These are phyloP conservation scores for Castanopsis chinensis DNA, from an alignment of 306 rosid species.

Conservation along the genomic window DNA sequence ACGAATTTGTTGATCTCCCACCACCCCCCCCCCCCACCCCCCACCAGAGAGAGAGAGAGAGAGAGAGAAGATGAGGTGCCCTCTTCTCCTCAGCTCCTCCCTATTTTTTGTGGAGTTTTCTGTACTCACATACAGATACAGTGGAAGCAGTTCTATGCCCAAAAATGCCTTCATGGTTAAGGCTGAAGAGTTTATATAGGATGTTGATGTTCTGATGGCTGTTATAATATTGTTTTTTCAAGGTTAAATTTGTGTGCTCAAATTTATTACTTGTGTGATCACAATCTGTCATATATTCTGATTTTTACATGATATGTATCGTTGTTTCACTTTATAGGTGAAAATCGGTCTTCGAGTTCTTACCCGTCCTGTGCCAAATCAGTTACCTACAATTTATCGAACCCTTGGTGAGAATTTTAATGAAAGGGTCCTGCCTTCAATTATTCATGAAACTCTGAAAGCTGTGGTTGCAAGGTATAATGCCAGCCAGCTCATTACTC, in stretches of 20 bases:
- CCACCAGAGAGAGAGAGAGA: background rate
- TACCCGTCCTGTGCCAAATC: constrained; percentile 64
- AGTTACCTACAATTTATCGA: constrained; percentile 70
- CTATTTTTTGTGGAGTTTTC: background rate
- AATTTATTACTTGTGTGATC: background rate
- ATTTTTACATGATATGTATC: background rate
- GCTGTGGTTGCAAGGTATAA: constrained; percentile 83
- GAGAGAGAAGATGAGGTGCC: too few species aligned
- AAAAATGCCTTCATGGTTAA: background rate
- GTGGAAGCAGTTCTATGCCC: background rate
- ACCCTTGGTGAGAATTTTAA: constrained; percentile 68
- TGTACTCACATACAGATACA: background rate
- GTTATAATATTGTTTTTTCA: background rate
- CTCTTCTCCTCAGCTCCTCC: background rate
- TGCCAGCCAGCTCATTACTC: constrained; percentile 93
- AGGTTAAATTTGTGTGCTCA: background rate
- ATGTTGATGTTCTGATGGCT: background rate
- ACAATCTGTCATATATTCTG: background rate
- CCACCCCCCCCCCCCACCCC: background rate
- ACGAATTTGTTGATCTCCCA: background rate
- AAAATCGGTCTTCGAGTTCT: constrained; percentile 80
- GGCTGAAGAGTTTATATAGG: background rate
- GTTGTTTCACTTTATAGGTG: constrained; percentile 47
- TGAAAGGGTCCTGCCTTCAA: constrained; percentile 79
- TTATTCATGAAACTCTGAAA: constrained; percentile 81